These are phyloP conservation scores for Starmerella riodocensis DNA, from an alignment of 805 yeast species.

Conservation along the genomic window DNA sequence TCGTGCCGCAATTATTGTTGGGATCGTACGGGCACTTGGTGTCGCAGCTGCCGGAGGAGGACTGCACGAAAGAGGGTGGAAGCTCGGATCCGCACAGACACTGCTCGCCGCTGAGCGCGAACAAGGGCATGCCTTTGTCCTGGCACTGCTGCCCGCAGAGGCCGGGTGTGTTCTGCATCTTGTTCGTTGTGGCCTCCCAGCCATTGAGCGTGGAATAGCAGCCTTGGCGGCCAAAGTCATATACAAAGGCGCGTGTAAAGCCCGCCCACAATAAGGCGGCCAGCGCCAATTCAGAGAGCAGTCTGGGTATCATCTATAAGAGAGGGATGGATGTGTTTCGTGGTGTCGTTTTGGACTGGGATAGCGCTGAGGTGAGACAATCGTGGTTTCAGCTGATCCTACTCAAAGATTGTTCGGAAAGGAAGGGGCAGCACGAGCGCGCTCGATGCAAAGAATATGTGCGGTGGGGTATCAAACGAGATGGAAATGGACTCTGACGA, in stretches of 20 bases:
- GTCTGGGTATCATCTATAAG: background rate
- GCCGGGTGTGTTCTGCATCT: slow-evolving; percentile 37
- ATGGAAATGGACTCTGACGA: too few species aligned
- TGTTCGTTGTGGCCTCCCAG: slow-evolving; percentile 35
- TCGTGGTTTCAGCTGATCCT: too few species aligned
- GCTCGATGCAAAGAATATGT: too few species aligned
- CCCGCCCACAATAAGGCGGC: slow-evolving; percentile 4
- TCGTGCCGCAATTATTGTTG: slow-evolving; percentile 51
- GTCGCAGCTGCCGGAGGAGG: slow-evolving; percentile 31
- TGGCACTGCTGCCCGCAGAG: slow-evolving; percentile 31
- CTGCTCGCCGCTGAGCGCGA: slow-evolving; percentile 38
- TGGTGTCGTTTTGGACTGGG: background rate
- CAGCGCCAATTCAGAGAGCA: slow-evolving; percentile 7
- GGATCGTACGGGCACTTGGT: slow-evolving; percentile 50
- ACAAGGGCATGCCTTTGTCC: slow-evolving; percentile 32
- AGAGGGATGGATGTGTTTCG: background rate
- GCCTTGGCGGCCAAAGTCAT: slow-evolving; percentile 24
- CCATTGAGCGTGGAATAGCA: slow-evolving; percentile 31
- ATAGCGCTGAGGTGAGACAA: too few species aligned
- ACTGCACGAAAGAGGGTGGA: slow-evolving; percentile 28
- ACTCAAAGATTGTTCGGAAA: too few species aligned
- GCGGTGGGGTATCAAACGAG: too few species aligned
- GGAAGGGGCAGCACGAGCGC: too few species aligned
- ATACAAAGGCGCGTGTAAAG: slow-evolving; percentile 6
- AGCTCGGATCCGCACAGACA: slow-evolving; percentile 56